Evolutionary conservation across 202 grass and related monocot species (phyloP).

Genomic region (Panicum virgatum): DNA sequence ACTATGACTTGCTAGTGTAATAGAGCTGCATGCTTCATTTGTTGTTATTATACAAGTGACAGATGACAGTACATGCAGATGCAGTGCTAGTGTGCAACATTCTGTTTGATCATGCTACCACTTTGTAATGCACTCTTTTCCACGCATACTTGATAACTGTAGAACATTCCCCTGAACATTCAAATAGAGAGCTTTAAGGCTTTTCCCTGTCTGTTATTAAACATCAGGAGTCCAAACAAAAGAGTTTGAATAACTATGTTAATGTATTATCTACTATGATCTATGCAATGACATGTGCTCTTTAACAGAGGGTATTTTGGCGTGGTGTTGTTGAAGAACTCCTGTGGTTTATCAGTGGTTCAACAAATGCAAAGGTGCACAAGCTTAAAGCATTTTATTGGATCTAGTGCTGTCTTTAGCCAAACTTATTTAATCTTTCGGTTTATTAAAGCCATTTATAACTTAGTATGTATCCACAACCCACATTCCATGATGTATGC

Average conservation of each 20-base stretch:
- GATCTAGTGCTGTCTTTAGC: background rate
- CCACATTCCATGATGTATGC: background rate
- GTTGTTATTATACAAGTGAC: background rate
- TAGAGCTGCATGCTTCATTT: background rate
- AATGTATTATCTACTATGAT: background rate
- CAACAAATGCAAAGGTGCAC: conserved; percentile 82
- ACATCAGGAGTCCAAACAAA: background rate
- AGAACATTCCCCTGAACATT: background rate
- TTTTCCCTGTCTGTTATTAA: background rate
- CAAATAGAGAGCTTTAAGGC: background rate
- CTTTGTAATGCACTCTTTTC: background rate
- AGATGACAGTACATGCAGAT: background rate
- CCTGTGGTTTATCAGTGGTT: conserved; percentile 95
- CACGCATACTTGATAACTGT: background rate
- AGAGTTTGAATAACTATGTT: background rate
- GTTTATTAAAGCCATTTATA: background rate
- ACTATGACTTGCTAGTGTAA: background rate
- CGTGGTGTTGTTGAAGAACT: conserved; percentile 90
- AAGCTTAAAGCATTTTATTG: conserved; percentile 8
- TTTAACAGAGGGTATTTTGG: conserved; percentile 86
- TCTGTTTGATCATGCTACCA: background rate
- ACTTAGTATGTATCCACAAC: background rate
- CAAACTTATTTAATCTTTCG: background rate
- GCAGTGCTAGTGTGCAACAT: background rate
- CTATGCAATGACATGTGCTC: conserved; percentile 20